Evolutionary conservation across 1,284 basidiomycete species (phyloP).

Genomic region (Flammula alnicola): DNA sequence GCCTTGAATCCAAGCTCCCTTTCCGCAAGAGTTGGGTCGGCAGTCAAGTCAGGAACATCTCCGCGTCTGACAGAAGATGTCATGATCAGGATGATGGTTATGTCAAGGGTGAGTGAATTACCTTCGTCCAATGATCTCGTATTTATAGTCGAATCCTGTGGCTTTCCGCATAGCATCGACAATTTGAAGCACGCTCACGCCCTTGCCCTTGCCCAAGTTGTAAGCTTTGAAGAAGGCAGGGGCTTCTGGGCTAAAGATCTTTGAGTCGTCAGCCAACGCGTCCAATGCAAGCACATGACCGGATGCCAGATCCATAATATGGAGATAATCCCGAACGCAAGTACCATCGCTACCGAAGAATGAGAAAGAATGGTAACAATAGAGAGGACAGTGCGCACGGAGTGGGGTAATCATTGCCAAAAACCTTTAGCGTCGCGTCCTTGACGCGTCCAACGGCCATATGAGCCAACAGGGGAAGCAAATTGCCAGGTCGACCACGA

Average conservation of each 20-base stretch:
- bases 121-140: conserved; percentile 90
- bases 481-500: conserved; percentile 91
- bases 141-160: conserved; percentile 88
- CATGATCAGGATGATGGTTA: conserved; percentile 3
- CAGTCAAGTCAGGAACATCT: conserved; percentile 97
- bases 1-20: conserved; percentile 96
- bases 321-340: conserved; percentile 97
- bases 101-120: conserved; percentile 42
- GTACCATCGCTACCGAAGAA: conserved; percentile 78
- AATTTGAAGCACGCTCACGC: conserved; percentile 93
- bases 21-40: conserved; percentile 90
- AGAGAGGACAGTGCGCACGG: conserved; percentile 55
- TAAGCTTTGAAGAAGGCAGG: conserved; percentile 86
- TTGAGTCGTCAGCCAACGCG: conserved; percentile 73
- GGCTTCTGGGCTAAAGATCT: conserved; percentile 54
- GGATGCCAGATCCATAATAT: conserved; percentile 93
- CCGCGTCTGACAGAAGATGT: conserved; percentile 65
- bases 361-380: neutral
- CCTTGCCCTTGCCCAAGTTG: conserved; percentile 94
- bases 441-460: conserved; percentile 94
- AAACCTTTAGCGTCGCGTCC: conserved; percentile 85
- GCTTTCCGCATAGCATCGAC: conserved; percentile 95
- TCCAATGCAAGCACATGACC: conserved; percentile 95
- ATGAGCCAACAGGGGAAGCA: conserved; percentile 92
- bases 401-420: conserved; percentile 98